Conservation (phyloP, 2,329 filamentous ascomycete species). For the Fusarium sp. region DNA sequence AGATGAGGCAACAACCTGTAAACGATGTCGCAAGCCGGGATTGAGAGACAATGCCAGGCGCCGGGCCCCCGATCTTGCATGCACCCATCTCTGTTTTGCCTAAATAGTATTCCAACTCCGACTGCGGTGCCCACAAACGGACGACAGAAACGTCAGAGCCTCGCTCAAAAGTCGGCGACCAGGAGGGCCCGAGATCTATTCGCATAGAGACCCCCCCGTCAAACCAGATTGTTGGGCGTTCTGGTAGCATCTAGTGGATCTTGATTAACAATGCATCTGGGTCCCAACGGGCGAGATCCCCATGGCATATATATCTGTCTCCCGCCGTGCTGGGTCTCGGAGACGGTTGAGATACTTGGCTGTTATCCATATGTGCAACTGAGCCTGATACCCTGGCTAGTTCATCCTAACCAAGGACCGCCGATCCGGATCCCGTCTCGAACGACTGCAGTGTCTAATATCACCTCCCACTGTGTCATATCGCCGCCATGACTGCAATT, state of each 20-base stretch:
- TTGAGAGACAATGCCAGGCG: constrained; percentile 16
- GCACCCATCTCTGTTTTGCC: constrained; percentile 15
- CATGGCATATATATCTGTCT: constrained; percentile 26
- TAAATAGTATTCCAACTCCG: neutral
- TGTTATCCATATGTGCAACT: neutral
- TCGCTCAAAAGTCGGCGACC: constrained; percentile 14
- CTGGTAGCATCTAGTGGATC: constrained; percentile 16
- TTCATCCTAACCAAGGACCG: neutral
- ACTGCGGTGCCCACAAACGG: neutral
- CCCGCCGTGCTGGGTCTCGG: neutral
- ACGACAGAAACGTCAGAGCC: constrained; percentile 9
- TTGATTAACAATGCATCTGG: constrained; percentile 14
- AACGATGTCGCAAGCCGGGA: constrained; percentile 9
- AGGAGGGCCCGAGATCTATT: constrained; percentile 13
- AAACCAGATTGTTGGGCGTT: constrained; percentile 1
- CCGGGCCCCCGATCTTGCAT: constrained; percentile 28
- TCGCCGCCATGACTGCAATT: constrained; percentile 6
- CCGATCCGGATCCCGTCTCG: neutral
- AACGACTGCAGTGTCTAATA: neutral
- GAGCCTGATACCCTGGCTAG: neutral
- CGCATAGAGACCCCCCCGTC: constrained; percentile 12
- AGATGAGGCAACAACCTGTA: constrained; percentile 24
- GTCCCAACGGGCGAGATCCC: neutral
- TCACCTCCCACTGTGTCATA: neutral
- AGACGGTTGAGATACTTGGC: neutral